Evolutionary conservation across 1,139 yeast species (phyloP).

Genomic region (Arxiozyma telluris): DNA sequence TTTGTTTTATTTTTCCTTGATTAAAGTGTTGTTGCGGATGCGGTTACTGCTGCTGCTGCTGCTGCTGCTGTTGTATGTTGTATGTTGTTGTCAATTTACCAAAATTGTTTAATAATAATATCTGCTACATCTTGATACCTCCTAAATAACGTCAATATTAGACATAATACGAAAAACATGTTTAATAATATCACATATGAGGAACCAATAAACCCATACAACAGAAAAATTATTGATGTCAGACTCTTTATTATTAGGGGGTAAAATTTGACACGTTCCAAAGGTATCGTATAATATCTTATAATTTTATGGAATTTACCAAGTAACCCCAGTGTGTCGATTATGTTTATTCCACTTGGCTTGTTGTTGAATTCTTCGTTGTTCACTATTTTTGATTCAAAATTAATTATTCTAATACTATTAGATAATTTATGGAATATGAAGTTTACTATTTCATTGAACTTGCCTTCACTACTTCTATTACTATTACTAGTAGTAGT

Average conservation of each 20-base stretch:
- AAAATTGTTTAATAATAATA: background rate
- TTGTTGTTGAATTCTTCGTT: no score
- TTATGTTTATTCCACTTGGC: slow-evolving; percentile 1
- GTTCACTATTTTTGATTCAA: no score
- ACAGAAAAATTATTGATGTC: slow-evolving; percentile 16
- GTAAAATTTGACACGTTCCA: background rate
- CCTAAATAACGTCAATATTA: slow-evolving; percentile 21
- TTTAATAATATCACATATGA: slow-evolving; percentile 21
- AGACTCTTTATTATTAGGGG: slow-evolving; percentile 9
- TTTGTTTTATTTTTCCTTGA: background rate
- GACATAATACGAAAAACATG: slow-evolving; percentile 25
- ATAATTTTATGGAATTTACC: slow-evolving; percentile 28
- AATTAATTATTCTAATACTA: background rate
- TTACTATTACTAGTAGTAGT: no score
- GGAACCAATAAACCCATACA: slow-evolving; percentile 26
- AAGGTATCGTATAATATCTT: background rate
- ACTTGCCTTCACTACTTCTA: background rate
- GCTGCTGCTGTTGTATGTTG: no score
- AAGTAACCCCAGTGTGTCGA: slow-evolving; percentile 16
- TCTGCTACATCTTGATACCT: slow-evolving; percentile 14
- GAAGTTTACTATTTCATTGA: background rate
- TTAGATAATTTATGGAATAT: no score
- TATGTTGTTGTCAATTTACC: background rate
- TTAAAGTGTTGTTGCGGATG: no score
- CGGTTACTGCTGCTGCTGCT: no score